phyloP scores from a whole-genome alignment of 2,329 filamentous ascomycete species.

The Neopestalotiopsis sp. region DNA sequence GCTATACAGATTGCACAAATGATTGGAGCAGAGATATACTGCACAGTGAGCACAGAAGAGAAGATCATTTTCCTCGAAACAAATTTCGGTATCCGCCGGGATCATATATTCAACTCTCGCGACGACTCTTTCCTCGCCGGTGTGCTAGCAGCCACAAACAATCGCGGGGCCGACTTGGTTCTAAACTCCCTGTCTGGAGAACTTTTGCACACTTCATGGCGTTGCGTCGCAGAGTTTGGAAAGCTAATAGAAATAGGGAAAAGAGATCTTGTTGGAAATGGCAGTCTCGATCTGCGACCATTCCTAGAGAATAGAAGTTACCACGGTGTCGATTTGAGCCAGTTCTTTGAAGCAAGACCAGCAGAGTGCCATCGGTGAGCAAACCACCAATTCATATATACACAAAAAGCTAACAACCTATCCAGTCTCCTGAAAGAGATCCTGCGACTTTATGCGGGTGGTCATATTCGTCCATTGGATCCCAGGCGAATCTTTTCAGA shows the following conservation, averaged over 20 bases:
- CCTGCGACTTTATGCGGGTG: conserved; percentile 22
- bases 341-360: conserved; percentile 22
- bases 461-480: conserved; percentile 23
- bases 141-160: conserved; percentile 23
- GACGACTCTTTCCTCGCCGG: conserved; percentile 21
- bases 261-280: conserved; percentile 45
- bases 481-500: conserved; percentile 25
- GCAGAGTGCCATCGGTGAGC: neutral
- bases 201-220: conserved; percentile 46
- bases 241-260: conserved; percentile 54
- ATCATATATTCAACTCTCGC: conserved; percentile 26
- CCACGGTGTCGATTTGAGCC: conserved; percentile 39
- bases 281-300: conserved; percentile 48
- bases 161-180: conserved; percentile 29
- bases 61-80: conserved; percentile 23
- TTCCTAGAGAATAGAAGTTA: conserved; percentile 46
- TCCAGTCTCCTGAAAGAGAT: conserved; percentile 24
- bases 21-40: conserved; percentile 25
- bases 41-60: conserved; percentile 24
- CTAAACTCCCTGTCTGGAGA: conserved; percentile 48
- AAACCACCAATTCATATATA: neutral
- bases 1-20: conserved; percentile 16
- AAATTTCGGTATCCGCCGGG: conserved; percentile 20
- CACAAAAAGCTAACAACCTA: neutral
- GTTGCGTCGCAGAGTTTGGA: conserved; percentile 50